Evolutionary conservation across 768 basidiomycete genomes (phyloP), one percentile per base, ranked within the genome.

Genomic region (Coprinopsis sp.): DNA sequence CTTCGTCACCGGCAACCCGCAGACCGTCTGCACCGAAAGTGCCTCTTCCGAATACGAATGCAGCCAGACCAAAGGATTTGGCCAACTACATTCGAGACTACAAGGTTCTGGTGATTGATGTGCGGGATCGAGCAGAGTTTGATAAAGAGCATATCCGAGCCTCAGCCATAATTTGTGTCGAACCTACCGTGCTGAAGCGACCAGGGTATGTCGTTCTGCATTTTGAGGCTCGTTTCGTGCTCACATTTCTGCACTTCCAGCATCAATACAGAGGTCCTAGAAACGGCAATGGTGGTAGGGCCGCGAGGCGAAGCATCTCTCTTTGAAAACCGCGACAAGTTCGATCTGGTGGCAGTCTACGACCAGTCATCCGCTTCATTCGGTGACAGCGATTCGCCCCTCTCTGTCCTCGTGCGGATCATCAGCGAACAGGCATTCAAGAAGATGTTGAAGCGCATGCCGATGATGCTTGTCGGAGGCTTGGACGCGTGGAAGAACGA

Each of bases 321-420:
- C n/a, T 98, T 98, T 62, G 62, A 69, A 33, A 87, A 91, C 50
- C 87, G 95, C 31, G 80, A 92, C 57, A 84, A 87, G 55, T 95
- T 89, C 60, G 93, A 96, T 54, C 64, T 94, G 18, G 81, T 99
- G 21, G 88, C 84, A 13, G 69, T 97, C 3, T 93, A 93, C 62
- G 94, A 98, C 62, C 57, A 75, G 40, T 62, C 71, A 24, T 82
- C 88, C 37, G 71, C 76, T 44, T 63, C 69, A 14, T 73, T 80
- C 42, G 76, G 73, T 2, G 61, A 64, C 3, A 62, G 68, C 16
- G 69, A 70, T 8, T 71, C 79, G 0, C 78, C 82, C 0, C 60
- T 87, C n/a, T 71, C 77, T 1, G 60, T 71, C 16, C 74, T 94
- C 19, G 71, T 82, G 44, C 71, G 77, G 8, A 76, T 83, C 2